Evolutionary conservation across 2,329 filamentous ascomycete genomes (phyloP), one percentile per base, ranked within the genome.

Genomic region (Ascocoryne sarcoides): DNA sequence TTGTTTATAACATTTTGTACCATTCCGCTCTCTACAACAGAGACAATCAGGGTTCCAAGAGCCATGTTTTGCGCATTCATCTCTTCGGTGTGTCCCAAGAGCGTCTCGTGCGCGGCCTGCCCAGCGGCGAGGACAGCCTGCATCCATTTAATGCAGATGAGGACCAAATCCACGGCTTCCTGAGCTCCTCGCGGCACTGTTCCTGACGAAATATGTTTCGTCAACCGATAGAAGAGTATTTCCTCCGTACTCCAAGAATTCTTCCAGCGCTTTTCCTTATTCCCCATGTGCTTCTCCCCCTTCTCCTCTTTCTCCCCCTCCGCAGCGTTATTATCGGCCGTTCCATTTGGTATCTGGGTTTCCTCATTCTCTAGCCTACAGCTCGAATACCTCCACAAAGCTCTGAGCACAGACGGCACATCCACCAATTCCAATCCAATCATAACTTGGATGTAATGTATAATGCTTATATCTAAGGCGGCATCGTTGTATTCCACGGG

Each of bases 41-140:
- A 70, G 36, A 82, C 62, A 4, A 83, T 61, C 14, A 85, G 64
- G 55, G 79, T 71, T 2, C 79, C 74, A 45, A 85, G 72, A 0
- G 76, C 79, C 33, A 77, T 74, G 15, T 76, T 70, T 2, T 79
- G 67, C 32, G 71, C 75, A 64, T 79, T 72, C 37, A 82, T 77
- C 21, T 79, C 68, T 36, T 68, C 67, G 1, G 65, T 63, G 31
- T 59, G 62, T 36, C 67, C 65, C 43, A 76, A 39, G 7, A 45
- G 42, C 29, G 55, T 36, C 34, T 60, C 66, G 21, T 70, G 64
- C 41, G 65, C 62, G 20, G 75, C 67, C 28, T 69, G 60, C 38
- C 71, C 63, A 28, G 72, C 67, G 38, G 69, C 61, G 29, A 71
- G 67, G 48, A 78, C 76, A 14, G 78, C 57, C 1, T 65, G 56